Evolutionary conservation across 306 rosid species (phyloP).

Genomic region (Astragalus membranaceus): DNA sequence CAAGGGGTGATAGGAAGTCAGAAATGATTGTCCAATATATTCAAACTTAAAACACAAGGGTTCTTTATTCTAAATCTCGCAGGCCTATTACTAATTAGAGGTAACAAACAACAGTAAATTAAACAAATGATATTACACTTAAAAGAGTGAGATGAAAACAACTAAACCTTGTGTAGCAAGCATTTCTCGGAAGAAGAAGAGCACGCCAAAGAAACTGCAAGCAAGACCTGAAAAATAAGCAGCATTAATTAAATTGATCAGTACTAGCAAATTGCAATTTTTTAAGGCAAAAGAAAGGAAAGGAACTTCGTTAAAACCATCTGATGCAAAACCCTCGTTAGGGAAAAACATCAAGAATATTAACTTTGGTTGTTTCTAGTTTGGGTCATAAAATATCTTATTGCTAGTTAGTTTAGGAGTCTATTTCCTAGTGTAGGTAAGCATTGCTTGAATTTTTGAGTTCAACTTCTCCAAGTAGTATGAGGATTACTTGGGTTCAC

Average conservation of each 20-base stretch:
- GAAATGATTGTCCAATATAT: background rate
- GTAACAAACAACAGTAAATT: background rate
- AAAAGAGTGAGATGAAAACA: slow-evolving; percentile 2
- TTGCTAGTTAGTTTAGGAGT: background rate
- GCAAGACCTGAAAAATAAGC: slow-evolving; percentile 55
- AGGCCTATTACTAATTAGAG: background rate
- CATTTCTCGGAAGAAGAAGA: slow-evolving; percentile 51
- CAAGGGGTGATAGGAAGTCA: background rate
- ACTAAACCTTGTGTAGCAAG: slow-evolving; percentile 56
- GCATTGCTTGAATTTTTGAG: background rate
- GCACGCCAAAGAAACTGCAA: slow-evolving; percentile 81
- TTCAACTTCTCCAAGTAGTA: background rate
- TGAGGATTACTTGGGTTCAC: background rate
- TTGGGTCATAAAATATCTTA: background rate
- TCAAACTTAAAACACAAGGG: background rate
- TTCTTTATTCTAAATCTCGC: background rate
- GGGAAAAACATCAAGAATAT: no score
- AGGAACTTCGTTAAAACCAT: no score
- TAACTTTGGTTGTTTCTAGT: background rate
- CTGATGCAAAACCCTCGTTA: no score
- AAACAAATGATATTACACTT: background rate
- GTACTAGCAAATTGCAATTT: background rate
- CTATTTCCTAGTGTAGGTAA: background rate
- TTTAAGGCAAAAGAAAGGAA: no score
- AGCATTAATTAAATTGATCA: slow-evolving; percentile 6